Conservation (phyloP, 352 stramenopile genomes). For the Globisporangium orthogonon region DNA sequence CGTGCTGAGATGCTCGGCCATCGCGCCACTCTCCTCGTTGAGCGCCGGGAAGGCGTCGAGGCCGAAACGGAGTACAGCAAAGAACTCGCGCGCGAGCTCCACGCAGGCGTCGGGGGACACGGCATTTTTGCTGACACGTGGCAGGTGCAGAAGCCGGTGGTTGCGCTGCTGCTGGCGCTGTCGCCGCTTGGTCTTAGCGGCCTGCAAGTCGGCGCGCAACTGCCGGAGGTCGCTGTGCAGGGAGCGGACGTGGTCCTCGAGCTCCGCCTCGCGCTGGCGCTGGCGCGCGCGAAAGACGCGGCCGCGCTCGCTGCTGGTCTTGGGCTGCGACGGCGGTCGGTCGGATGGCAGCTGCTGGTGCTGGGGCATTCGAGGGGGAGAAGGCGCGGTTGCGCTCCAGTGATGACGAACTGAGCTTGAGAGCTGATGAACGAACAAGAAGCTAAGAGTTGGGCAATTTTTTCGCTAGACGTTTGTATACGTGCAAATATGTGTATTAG, state of each 20-base stretch:
- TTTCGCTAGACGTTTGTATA: too few species aligned
- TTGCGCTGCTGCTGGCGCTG: conserved; percentile 1
- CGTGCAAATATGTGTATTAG: too few species aligned
- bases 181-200: not conserved
- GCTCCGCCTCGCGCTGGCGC: not conserved
- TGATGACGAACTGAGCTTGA: too few species aligned
- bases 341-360: not conserved
- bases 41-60: not conserved
- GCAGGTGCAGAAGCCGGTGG: not conserved
- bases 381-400: too few species aligned
- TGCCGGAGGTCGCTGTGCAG: not conserved
- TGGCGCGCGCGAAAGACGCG: conserved; percentile 12
- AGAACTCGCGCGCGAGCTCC: not conserved
- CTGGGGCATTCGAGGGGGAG: too few species aligned
- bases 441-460: too few species aligned
- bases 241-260: not conserved
- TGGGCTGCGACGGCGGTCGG: not conserved
- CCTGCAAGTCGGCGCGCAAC: not conserved
- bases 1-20: not conserved
- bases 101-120: not conserved
- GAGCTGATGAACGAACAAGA: too few species aligned
- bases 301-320: conserved; percentile 16
- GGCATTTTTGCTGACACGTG: not conserved
- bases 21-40: not conserved
- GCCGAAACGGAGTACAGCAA: not conserved